phyloP scores from a whole-genome alignment of 495 filamentous ascomycete species.

The Recurvomyces mirabilis region DNA sequence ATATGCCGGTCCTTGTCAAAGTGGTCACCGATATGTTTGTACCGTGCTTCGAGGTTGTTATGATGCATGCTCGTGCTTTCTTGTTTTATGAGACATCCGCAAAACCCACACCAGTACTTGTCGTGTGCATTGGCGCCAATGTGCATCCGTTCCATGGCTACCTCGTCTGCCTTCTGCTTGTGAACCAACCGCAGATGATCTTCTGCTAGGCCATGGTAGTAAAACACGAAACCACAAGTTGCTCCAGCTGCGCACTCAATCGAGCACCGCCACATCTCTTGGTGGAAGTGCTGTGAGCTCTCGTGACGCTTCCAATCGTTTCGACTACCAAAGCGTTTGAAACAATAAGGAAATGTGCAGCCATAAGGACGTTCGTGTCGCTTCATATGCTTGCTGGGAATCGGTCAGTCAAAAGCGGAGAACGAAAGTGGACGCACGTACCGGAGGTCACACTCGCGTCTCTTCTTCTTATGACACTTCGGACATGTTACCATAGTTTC shows the following conservation, averaged over 20 bases:
- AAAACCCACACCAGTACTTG: slow-evolving; percentile 90
- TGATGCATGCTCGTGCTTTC: slow-evolving; percentile 32
- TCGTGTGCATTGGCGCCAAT: slow-evolving; percentile 59
- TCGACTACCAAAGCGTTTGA: slow-evolving; percentile 78
- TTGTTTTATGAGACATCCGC: slow-evolving; percentile 44
- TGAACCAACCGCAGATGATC: too few species aligned
- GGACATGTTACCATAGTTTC: background rate
- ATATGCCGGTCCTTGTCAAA: slow-evolving; percentile 46
- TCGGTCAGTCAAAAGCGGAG: background rate
- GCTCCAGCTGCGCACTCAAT: background rate
- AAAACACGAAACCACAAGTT: too few species aligned
- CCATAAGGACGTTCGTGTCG: slow-evolving; percentile 80
- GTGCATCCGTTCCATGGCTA: slow-evolving; percentile 31
- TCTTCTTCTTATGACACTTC: slow-evolving; percentile 9
- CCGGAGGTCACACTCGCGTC: slow-evolving; percentile 46
- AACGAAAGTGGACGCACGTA: slow-evolving; percentile 29
- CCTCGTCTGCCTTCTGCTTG: too few species aligned
- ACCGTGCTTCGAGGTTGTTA: slow-evolving; percentile 58
- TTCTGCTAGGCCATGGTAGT: too few species aligned
- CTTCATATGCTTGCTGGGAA: slow-evolving; percentile 72
- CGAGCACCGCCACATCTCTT: slow-evolving; percentile 67
- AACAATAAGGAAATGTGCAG: slow-evolving; percentile 67
- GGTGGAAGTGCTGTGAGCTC: slow-evolving; percentile 68
- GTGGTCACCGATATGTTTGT: slow-evolving; percentile 81
- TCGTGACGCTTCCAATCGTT: slow-evolving; percentile 97